Conservation (phyloP, 2,329 filamentous ascomycete genomes). For the Epichloe hybrida region DNA sequence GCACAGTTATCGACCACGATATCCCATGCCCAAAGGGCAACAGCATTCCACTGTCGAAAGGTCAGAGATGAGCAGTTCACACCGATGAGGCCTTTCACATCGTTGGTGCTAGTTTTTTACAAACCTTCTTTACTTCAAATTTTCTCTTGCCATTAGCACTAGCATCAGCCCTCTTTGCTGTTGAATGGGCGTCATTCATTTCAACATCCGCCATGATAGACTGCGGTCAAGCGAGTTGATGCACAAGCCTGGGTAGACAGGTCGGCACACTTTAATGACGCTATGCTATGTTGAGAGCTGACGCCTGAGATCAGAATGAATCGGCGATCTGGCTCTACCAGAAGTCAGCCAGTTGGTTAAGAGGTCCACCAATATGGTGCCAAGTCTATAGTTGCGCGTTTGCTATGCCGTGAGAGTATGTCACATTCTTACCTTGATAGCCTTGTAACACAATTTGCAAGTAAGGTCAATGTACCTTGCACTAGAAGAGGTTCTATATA, state of each 20-base stretch:
- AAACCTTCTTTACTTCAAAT: constrained; percentile 97
- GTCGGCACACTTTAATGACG: not conserved
- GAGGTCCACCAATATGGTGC: not conserved
- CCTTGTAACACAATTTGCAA: not conserved
- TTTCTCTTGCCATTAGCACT: constrained; percentile 60
- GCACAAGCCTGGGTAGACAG: not conserved
- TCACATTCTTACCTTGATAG: constrained; percentile 1
- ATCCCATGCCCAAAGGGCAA: constrained; percentile 97
- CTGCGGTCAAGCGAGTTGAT: not conserved
- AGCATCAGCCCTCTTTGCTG: constrained; percentile 39
- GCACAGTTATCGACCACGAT: constrained; percentile 99
- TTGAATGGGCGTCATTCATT: constrained; percentile 73
- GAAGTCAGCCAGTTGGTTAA: not conserved
- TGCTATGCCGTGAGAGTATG: not conserved
- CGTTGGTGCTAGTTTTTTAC: not conserved
- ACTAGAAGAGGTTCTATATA: not conserved
- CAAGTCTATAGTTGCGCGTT: not conserved
- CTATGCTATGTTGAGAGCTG: not conserved
- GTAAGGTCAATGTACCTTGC: not conserved
- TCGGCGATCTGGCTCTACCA: not conserved
- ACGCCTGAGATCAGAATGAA: not conserved
- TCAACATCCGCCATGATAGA: constrained; percentile 82
- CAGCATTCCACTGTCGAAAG: constrained; percentile 75
- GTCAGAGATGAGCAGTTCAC: not conserved
- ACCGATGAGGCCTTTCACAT: not conserved